phyloP scores from a whole-genome alignment of 805 yeast genomes.

The Maudiozyma serrabonitensis region DNA sequence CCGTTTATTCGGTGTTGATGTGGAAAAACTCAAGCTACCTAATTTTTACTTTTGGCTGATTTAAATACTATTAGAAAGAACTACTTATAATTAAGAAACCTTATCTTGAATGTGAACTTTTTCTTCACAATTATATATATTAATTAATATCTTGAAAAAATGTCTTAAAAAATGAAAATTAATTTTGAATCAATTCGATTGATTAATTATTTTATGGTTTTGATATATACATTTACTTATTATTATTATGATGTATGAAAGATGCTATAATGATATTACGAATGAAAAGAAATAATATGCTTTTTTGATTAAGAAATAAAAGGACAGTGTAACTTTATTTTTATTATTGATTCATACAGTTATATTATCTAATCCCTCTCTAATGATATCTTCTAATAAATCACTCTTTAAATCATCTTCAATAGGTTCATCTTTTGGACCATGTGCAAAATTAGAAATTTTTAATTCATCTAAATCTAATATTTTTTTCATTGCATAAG shows the following conservation, averaged over 20 bases:
- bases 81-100: background rate
- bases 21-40: slow-evolving; percentile 99
- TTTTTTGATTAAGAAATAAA: background rate
- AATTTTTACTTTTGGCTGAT: slow-evolving; percentile 50
- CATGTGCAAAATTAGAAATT: slow-evolving; percentile 45
- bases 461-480: slow-evolving; percentile 50
- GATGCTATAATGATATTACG: background rate
- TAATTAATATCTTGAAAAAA: background rate
- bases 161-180: background rate
- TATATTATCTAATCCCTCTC: slow-evolving; percentile 15
- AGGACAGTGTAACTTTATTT: background rate
- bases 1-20: slow-evolving; percentile 58
- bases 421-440: slow-evolving; percentile 6
- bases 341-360: slow-evolving; percentile 6
- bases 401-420: slow-evolving; percentile 50
- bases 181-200: no score
- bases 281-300: background rate
- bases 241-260: background rate
- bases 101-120: background rate
- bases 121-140: no score
- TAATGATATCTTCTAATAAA: slow-evolving; percentile 31
- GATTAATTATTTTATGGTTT: no score
- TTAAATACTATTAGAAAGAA: slow-evolving; percentile 4
- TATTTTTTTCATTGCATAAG: slow-evolving; percentile 82
- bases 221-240: no score